A percentile compares a stretch with the other conserved stretches of the same genome.
These are phyloP conservation scores for Stygiomarasmius scandens DNA, from an alignment of 1,284 basidiomycete species.

Conservation along the genomic window DNA sequence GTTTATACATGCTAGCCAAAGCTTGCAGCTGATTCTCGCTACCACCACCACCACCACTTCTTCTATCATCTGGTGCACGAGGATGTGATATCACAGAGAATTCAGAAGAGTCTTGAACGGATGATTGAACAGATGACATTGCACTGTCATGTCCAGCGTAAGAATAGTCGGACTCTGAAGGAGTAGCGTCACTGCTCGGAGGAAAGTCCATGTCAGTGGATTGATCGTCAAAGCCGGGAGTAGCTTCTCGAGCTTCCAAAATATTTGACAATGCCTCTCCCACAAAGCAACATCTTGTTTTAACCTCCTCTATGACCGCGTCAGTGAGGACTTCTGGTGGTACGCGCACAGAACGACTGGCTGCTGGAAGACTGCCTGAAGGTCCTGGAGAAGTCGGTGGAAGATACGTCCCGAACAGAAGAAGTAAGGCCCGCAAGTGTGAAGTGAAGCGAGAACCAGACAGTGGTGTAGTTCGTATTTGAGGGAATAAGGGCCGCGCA, in stretches of 20 bases:
- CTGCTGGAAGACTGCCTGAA: slow-evolving; percentile 61
- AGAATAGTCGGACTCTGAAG: slow-evolving; percentile 69
- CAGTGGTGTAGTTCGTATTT: slow-evolving; percentile 79
- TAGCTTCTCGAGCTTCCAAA: slow-evolving; percentile 41
- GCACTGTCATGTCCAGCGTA: slow-evolving; percentile 54
- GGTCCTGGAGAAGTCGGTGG: slow-evolving; percentile 71
- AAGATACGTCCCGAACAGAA: slow-evolving; percentile 79
- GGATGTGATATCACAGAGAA: slow-evolving; percentile 55
- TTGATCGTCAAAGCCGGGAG: slow-evolving; percentile 44
- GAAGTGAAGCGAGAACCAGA: slow-evolving; percentile 77
- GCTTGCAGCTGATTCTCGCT: slow-evolving; percentile 64
- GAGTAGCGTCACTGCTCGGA: slow-evolving; percentile 52
- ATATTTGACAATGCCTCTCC: slow-evolving; percentile 48
- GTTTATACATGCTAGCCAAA: slow-evolving; percentile 67
- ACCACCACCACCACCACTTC: slow-evolving; percentile 25
- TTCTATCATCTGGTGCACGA: slow-evolving; percentile 21
- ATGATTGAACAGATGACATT: slow-evolving; percentile 47
- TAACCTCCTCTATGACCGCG: slow-evolving; percentile 79
- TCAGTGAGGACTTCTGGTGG: slow-evolving; percentile 78
- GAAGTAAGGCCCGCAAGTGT: slow-evolving; percentile 77
- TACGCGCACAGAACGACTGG: slow-evolving; percentile 64
- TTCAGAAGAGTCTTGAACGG: slow-evolving; percentile 47
- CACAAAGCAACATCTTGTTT: slow-evolving; percentile 82
- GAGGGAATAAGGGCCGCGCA: slow-evolving; percentile 82
- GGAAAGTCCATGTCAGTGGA: slow-evolving; percentile 56